These are phyloP conservation scores for Geotrichum reessii DNA, from an alignment of 1,139 yeast species.

Conservation along the genomic window DNA sequence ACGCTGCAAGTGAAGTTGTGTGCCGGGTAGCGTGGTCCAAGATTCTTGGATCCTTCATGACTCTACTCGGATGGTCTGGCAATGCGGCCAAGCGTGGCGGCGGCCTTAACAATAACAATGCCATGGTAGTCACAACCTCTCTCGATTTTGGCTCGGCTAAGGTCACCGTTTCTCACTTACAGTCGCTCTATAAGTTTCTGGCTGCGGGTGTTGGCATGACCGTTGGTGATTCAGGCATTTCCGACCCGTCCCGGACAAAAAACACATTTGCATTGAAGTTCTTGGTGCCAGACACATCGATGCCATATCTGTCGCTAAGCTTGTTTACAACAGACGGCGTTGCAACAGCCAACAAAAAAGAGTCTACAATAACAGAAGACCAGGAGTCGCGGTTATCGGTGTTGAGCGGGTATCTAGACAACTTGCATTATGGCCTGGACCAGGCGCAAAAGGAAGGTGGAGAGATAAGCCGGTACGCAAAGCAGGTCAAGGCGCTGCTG, in stretches of 20 bases:
- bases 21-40: conserved; percentile 38
- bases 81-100: not conserved
- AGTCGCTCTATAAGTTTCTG: conserved; percentile 29
- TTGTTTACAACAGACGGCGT: conserved; percentile 5
- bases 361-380: conserved; percentile 50
- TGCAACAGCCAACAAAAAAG: not conserved
- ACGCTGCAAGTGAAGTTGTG: conserved; percentile 28
- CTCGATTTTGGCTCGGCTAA: conserved; percentile 35
- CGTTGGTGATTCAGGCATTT: not conserved
- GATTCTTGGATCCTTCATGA: conserved; percentile 36
- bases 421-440: conserved; percentile 49
- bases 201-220: conserved; percentile 28
- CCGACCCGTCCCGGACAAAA: not conserved
- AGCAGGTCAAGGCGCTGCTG: conserved; percentile 22
- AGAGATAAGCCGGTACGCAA: conserved; percentile 60
- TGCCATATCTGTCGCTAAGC: conserved; percentile 16
- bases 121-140: conserved; percentile 28
- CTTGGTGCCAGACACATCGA: conserved; percentile 14
- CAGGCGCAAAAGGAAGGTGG: conserved; percentile 66
- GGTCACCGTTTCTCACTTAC: conserved; percentile 31
- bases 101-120: not conserved
- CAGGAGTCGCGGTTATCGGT: conserved; percentile 54
- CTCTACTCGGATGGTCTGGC: conserved; percentile 39
- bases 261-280: conserved; percentile 1
- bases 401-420: conserved; percentile 47